phyloP scores from a whole-genome alignment of 371 early-diverging fungal genomes.

The Haplosporangium sp. region DNA sequence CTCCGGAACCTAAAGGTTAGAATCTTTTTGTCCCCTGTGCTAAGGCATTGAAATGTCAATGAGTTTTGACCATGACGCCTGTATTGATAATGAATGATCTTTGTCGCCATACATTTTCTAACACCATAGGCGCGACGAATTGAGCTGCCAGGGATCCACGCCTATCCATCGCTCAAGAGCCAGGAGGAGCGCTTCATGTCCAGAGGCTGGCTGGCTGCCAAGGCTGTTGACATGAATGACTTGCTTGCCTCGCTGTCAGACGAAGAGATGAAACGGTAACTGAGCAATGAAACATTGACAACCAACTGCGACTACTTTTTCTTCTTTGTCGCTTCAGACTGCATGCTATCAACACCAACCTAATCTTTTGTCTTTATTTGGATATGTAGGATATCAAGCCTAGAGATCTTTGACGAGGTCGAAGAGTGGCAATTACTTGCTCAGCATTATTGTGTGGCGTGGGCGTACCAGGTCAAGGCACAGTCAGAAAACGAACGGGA shows the following conservation, averaged over 20 bases:
- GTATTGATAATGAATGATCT: neutral
- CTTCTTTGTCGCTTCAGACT: neutral
- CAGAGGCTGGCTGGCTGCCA: conserved; percentile 72
- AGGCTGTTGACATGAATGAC: conserved; percentile 77
- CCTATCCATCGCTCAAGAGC: conserved; percentile 77
- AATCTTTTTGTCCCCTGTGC: neutral
- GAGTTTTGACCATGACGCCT: neutral
- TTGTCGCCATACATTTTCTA: neutral
- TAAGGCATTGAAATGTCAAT: neutral
- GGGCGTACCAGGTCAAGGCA: conserved; percentile 64
- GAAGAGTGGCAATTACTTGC: conserved; percentile 93
- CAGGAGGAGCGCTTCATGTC: conserved; percentile 73
- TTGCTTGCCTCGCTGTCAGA: conserved; percentile 65
- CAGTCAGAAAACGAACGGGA: neutral
- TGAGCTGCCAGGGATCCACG: conserved; percentile 78
- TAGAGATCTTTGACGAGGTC: conserved; percentile 94
- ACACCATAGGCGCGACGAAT: conserved; percentile 64
- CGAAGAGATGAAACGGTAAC: conserved; percentile 68
- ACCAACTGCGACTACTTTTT: neutral
- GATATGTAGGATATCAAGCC: conserved; percentile 67
- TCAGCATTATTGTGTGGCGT: conserved; percentile 90
- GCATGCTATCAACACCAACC: too few relatives aligned
- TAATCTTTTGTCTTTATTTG: neutral
- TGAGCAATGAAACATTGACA: neutral
- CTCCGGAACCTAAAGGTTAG: conserved; percentile 79